phyloP scores from a whole-genome alignment of 768 basidiomycete genomes.

The Leccinum broughii region DNA sequence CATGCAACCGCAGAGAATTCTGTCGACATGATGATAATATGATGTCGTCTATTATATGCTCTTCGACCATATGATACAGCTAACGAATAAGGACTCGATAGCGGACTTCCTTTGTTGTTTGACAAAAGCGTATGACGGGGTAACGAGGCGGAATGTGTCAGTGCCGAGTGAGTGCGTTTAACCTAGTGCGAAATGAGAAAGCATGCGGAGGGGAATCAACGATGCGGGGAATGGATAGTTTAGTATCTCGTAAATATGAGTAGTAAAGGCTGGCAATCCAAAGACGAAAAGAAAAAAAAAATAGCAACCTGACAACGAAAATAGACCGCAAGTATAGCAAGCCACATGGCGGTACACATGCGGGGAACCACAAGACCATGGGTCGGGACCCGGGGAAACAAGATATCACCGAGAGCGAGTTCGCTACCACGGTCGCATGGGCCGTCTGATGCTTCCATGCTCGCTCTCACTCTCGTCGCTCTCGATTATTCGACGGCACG shows the following conservation, averaged over 20 bases:
- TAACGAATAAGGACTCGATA: constrained; percentile 3
- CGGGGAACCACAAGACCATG: not conserved
- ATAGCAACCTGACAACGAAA: not conserved
- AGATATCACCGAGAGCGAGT: not conserved
- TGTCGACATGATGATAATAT: not conserved
- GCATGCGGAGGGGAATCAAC: constrained; percentile 20
- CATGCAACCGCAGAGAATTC: not conserved
- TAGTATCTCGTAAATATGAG: constrained; percentile 6
- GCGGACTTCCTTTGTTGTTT: constrained; percentile 7
- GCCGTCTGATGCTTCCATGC: constrained; percentile 31
- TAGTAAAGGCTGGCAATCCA: constrained; percentile 13
- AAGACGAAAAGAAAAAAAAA: not conserved
- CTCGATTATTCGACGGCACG: constrained; percentile 28
- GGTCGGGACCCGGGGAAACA: not conserved
- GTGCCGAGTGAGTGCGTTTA: constrained; percentile 4
- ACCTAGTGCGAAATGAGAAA: constrained; percentile 11
- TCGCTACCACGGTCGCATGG: constrained; percentile 49
- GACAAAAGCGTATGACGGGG: not conserved
- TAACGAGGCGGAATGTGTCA: not conserved
- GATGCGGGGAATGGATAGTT: constrained; percentile 18
- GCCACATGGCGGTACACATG: constrained; percentile 3
- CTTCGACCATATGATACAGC: constrained; percentile 21
- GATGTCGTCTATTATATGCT: constrained; percentile 21
- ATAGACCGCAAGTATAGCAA: not conserved
- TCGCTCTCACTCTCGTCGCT: constrained; percentile 42